phyloP scores from a whole-genome alignment of 2,329 filamentous ascomycete species.

The Cladosporium sp. region DNA sequence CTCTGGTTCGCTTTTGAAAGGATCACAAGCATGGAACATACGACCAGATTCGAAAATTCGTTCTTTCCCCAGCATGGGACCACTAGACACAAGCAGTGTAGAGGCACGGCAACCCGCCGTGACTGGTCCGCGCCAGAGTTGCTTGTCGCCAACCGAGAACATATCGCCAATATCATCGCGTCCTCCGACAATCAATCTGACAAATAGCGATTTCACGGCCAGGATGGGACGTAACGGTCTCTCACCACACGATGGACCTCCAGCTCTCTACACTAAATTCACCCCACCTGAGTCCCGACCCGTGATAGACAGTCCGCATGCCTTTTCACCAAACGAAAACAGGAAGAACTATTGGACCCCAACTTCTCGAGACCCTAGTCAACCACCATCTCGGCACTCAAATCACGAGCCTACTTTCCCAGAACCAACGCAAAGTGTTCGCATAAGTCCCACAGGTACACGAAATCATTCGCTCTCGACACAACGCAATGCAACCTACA shows the following conservation, averaged over 20 bases:
- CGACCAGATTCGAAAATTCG: background rate
- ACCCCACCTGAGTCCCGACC: constrained; percentile 28
- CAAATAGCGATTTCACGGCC: constrained; percentile 20
- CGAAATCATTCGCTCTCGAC: constrained; percentile 50
- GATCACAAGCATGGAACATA: constrained; percentile 1
- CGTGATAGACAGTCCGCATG: constrained; percentile 24
- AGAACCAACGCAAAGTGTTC: constrained; percentile 5
- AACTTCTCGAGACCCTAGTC: constrained; percentile 54
- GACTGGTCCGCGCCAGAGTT: constrained; percentile 23
- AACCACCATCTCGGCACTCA: constrained; percentile 58
- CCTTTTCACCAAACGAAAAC: constrained; percentile 17
- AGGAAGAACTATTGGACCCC: constrained; percentile 9
- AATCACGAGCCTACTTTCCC: constrained; percentile 35
- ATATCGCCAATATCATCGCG: constrained; percentile 27
- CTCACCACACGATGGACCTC: constrained; percentile 27
- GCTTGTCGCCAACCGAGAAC: constrained; percentile 22
- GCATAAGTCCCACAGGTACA: constrained; percentile 26
- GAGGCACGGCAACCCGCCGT: constrained; percentile 22
- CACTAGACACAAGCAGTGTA: background rate
- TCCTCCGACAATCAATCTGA: constrained; percentile 29
- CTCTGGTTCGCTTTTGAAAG: constrained; percentile 11
- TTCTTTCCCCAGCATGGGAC: background rate
- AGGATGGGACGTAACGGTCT: constrained; percentile 19
- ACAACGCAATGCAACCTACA: constrained; percentile 44
- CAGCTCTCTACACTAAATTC: constrained; percentile 38